phyloP scores from a whole-genome alignment of 129 eudicot genomes.

The Chrysanthemum makinoi region DNA sequence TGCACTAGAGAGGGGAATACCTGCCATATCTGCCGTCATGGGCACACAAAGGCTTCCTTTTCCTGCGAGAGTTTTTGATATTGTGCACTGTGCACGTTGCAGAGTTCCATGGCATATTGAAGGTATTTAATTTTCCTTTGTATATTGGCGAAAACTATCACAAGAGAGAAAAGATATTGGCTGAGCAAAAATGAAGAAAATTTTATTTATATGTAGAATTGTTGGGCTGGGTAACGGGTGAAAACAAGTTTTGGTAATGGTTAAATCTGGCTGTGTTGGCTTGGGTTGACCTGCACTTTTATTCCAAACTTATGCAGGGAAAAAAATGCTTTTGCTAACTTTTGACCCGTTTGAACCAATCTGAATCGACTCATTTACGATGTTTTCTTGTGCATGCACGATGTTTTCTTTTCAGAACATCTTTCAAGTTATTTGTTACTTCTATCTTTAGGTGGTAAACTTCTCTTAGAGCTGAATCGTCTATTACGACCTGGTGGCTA shows the following conservation, averaged over 20 bases:
- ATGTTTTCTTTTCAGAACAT: neutral
- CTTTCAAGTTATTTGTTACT: neutral
- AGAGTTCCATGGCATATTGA: conserved; percentile 96
- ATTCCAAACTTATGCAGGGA: neutral
- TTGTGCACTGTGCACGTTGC: conserved; percentile 92
- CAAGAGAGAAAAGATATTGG: neutral
- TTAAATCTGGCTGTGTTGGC: neutral
- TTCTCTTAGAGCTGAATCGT: conserved; percentile 87
- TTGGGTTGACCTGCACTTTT: conserved; percentile 3
- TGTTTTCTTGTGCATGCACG: neutral
- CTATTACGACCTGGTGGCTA: conserved; percentile 87
- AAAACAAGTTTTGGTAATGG: neutral
- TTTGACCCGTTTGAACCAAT: neutral
- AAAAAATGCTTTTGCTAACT: neutral
- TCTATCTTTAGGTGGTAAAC: conserved; percentile 69
- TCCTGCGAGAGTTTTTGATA: conserved; percentile 78
- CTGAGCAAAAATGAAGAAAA: neutral
- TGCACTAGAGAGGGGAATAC: conserved; percentile 92
- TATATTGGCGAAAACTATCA: neutral
- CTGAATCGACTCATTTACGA: neutral
- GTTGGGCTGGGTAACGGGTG: neutral
- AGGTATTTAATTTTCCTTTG: conserved; percentile 36
- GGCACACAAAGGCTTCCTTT: conserved; percentile 85
- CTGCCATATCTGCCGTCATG: conserved; percentile 93
- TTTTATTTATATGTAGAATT: conserved; percentile 1